These are phyloP conservation scores for Sorghum bicolor DNA, from an alignment of 176 grass and related monocot species.

Conservation along the genomic window Sorghum_bicolor_NCBIv3 NC_012872.2:73506501-73507000, in stretches of 20 bases:
- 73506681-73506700: not conserved
- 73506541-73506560: not conserved
- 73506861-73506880: slow-evolving; percentile 17
- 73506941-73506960: slow-evolving; percentile 39
- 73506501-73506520: slow-evolving; percentile 17
- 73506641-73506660: too few relatives aligned
- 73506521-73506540: not conserved
- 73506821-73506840: slow-evolving; percentile 53
- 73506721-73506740: slow-evolving; percentile 42
- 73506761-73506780: slow-evolving; percentile 40
- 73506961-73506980: too few relatives aligned
- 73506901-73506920: slow-evolving; percentile 2
- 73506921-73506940: slow-evolving; percentile 40
- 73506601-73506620: not conserved
- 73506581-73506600: not conserved
- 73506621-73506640: not conserved
- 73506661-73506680: too few relatives aligned
- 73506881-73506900: slow-evolving; percentile 20
- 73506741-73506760: slow-evolving; percentile 51
- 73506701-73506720: too few relatives aligned
- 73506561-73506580: not conserved
- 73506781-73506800: slow-evolving; percentile 37
- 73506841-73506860: slow-evolving; percentile 47
- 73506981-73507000: too few relatives aligned
- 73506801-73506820: slow-evolving; percentile 41